These are phyloP conservation scores for Diaporthe capsici DNA, from an alignment of 2,329 filamentous ascomycete genomes.

Conservation along the genomic window DNA sequence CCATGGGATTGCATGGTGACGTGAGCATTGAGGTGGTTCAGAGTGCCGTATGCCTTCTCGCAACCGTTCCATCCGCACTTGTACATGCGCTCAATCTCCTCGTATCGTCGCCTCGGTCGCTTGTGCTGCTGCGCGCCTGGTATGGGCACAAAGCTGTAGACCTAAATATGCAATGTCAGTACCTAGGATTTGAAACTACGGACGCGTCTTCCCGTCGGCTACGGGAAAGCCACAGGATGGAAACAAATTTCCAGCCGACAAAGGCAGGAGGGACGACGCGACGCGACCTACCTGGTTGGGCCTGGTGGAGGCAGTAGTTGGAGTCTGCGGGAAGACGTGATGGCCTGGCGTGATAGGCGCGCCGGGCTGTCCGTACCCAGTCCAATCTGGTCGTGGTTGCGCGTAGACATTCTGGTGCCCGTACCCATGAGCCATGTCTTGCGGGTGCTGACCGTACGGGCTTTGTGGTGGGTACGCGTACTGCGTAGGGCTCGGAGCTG, in stretches of 20 bases:
- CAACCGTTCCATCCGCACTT: constrained; percentile 99
- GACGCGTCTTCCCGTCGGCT: background rate
- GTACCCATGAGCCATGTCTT: constrained; percentile 89
- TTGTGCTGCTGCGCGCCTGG: constrained; percentile 98
- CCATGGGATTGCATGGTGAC: constrained; percentile 99
- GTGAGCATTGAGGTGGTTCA: constrained; percentile 98
- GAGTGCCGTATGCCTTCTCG: constrained; percentile 97
- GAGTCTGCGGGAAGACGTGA: constrained; percentile 68
- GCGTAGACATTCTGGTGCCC: constrained; percentile 75
- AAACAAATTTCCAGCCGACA: background rate
- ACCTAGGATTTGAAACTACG: background rate
- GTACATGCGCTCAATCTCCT: constrained; percentile 99
- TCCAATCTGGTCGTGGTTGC: constrained; percentile 80
- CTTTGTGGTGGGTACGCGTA: constrained; percentile 52
- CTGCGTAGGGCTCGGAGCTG: constrained; percentile 86
- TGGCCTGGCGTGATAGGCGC: constrained; percentile 66
- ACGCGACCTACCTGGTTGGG: constrained; percentile 71
- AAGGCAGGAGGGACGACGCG: background rate
- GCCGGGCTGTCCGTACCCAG: constrained; percentile 70
- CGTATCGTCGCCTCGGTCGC: constrained; percentile 90
- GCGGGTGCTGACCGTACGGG: constrained; percentile 81
- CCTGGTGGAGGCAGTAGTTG: constrained; percentile 67
- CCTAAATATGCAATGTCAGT: constrained; percentile 67
- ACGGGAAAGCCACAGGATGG: background rate
- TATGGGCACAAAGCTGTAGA: constrained; percentile 98